Percentiles rank a stretch among this genome's conserved stretches.
These are phyloP conservation scores for Lepiota venenata DNA, from an alignment of 768 basidiomycete species.

Conservation along the genomic window DNA sequence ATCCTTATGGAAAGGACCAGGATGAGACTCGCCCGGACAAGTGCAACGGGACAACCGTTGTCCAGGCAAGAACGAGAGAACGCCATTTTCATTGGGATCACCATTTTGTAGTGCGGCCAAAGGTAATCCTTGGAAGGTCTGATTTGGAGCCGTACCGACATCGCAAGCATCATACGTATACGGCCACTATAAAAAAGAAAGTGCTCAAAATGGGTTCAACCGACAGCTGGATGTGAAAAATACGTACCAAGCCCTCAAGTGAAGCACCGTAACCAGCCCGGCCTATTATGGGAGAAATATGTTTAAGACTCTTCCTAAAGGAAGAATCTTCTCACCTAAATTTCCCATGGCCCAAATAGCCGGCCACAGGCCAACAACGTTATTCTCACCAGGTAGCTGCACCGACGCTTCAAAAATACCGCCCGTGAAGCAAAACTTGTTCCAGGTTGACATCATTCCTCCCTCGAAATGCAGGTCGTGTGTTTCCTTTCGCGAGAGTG, in stretches of 20 bases:
- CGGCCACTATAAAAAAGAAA: constrained; percentile 56
- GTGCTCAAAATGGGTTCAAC: constrained; percentile 5
- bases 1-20: constrained; percentile 76
- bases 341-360: constrained; percentile 83
- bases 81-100: constrained; percentile 46
- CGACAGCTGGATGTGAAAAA: background rate
- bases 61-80: constrained; percentile 82
- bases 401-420: constrained; percentile 73
- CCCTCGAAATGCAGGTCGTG: constrained; percentile 75
- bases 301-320: background rate
- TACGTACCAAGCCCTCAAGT: constrained; percentile 69
- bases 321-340: constrained; percentile 41
- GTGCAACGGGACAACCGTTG: constrained; percentile 89
- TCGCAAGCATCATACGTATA: constrained; percentile 87
- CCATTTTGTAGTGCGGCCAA: constrained; percentile 57
- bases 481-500: constrained; percentile 58
- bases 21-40: constrained; percentile 81
- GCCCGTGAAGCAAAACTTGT: constrained; percentile 94
- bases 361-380: constrained; percentile 73
- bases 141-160: constrained; percentile 88
- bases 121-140: constrained; percentile 69
- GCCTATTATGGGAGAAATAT: constrained; percentile 33
- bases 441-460: constrained; percentile 70
- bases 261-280: constrained; percentile 87
- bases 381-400: constrained; percentile 63